Evolutionary conservation across 176 grass and related monocot species (phyloP).

Genomic region (Avena insularis): DNA sequence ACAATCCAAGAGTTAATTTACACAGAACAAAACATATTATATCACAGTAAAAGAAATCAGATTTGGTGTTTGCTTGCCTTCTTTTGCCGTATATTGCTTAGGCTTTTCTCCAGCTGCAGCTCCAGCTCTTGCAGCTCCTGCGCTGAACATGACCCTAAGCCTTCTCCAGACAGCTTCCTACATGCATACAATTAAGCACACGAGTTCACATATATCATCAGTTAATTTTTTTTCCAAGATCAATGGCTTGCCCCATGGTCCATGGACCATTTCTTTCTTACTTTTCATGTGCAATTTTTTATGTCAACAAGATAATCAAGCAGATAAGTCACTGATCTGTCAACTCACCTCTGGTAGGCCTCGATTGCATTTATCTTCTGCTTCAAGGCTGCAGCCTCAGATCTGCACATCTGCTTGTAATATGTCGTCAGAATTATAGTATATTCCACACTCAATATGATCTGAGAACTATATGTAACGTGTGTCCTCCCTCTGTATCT

Average conservation of each 20-base stretch:
- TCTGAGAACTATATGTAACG: background rate
- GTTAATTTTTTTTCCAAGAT: background rate
- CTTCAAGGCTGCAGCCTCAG: slow-evolving; percentile 53
- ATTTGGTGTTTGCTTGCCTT: slow-evolving; percentile 51
- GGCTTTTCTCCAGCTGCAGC: slow-evolving; percentile 64
- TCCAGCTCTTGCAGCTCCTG: slow-evolving; percentile 75
- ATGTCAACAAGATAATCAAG: background rate
- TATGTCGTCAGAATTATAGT: background rate
- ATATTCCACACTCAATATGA: background rate
- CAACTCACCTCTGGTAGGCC: slow-evolving; percentile 58
- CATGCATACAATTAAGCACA: background rate
- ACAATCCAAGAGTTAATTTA: background rate
- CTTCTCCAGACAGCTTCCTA: slow-evolving; percentile 77
- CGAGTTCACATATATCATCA: background rate
- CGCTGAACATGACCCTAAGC: slow-evolving; percentile 58
- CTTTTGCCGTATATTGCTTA: slow-evolving; percentile 61
- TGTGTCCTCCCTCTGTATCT: background rate
- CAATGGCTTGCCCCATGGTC: background rate
- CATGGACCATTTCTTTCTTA: background rate
- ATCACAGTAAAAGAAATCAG: background rate
- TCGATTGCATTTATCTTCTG: slow-evolving; percentile 66
- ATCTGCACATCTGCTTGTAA: slow-evolving; percentile 51
- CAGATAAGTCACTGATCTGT: background rate
- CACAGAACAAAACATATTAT: background rate
- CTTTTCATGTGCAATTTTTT: background rate